Base-by-base conservation (phyloP, 306 rosid species). In the Alnus rubra region DNA sequence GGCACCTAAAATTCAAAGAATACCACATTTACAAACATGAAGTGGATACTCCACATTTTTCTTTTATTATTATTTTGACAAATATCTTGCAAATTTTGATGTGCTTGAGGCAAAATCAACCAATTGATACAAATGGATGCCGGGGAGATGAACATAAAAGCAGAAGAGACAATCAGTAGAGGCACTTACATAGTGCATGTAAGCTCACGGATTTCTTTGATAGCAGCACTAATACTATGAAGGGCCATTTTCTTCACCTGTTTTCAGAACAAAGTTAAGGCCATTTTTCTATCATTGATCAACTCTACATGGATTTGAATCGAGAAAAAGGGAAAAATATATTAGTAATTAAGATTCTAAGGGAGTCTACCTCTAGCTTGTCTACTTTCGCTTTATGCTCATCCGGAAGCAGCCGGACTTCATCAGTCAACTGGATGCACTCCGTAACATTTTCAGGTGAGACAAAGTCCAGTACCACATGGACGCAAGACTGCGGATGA, bases 221-320 rank as follows among this genome's bases (percentile, higher is more conserved):
- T 88, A 47, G 98, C 99, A 60, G 88, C 77, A 79, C 86, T 87
- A 68, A 96, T 86, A 82, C 92, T 86, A 45, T 86, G 50, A 68
- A 96, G 89, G 47, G 97, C 94, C 88, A 88, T 91, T 88, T 86
- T 93, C 91, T 86, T 90, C 88, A 91, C 93, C 99, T 96, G 90
- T 51, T 83, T 79, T 78, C 83, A 83, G 28, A 73, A 82, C 59
- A 81, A 83, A 74, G 56, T 59, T 7, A 62, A 48, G 9, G 28
- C 71, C 33, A 54, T 33, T 8, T 28, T 42, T 10, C 47, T 64
- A 39, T 71, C 78, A 47, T 39, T 55, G 63, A 42, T 87, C 71
- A 69, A 81, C 74, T 76, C 45, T 49, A 55, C 12, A 65, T 0
- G 9, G 59, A 77, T 5, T 62, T 39, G 7, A 47, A 70, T 18